Evolutionary conservation across 176 grass and related monocot genomes (phyloP).

Genomic region (Puccinellia tenuiflora): DNA sequence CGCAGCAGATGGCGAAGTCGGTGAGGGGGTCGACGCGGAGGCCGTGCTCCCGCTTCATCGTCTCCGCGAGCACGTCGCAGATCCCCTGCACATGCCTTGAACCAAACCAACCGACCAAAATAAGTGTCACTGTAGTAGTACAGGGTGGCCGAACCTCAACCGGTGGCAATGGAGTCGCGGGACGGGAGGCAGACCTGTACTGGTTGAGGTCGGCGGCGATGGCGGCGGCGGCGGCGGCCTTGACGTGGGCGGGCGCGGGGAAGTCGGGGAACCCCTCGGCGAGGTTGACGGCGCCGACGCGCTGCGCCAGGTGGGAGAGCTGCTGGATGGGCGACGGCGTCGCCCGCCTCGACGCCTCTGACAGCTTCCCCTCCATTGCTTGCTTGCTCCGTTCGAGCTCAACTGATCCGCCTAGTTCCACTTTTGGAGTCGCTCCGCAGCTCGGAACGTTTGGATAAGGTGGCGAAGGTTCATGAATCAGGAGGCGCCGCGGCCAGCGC

Average conservation of each 20-base stretch:
- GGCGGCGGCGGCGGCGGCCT: constrained; percentile 58
- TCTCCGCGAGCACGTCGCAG: constrained; percentile 58
- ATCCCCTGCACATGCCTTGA: constrained; percentile 86
- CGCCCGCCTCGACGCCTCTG: constrained; percentile 35
- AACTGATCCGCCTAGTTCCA: neutral
- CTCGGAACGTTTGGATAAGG: neutral
- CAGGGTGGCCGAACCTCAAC: neutral
- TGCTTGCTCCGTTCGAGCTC: neutral
- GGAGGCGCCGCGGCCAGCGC: neutral
- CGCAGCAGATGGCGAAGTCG: constrained; percentile 77
- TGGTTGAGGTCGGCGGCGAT: constrained; percentile 76
- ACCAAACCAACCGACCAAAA: neutral
- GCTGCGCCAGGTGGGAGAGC: constrained; percentile 78
- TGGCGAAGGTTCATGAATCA: neutral
- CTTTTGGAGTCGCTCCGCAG: neutral
- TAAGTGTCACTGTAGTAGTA: neutral
- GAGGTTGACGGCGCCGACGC: constrained; percentile 78
- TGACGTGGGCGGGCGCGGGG: constrained; percentile 58
- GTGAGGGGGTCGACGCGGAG: constrained; percentile 54
- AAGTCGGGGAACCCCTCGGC: constrained; percentile 94
- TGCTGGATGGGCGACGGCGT: constrained; percentile 65
- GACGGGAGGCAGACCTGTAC: constrained; percentile 43
- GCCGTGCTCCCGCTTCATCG: constrained; percentile 48
- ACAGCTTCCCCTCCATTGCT: constrained; percentile 68
- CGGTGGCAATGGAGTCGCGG: neutral